Evolutionary conservation across 352 stramenopile genomes (phyloP).

Genomic region (Phytopythium delawarense): DNA sequence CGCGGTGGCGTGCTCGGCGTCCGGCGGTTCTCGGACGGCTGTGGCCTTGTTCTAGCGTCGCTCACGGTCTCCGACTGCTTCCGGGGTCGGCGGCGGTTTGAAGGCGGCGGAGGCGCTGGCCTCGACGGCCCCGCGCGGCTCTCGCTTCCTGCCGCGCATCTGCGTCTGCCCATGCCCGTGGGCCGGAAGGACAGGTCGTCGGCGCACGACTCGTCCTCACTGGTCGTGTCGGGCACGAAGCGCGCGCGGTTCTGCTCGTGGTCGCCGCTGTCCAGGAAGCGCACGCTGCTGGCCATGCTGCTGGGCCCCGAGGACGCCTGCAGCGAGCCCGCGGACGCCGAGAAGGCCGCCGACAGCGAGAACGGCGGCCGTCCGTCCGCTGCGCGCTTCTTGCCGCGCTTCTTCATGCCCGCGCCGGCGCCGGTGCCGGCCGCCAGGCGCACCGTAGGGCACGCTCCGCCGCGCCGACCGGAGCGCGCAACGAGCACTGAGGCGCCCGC

Average conservation of each 20-base stretch:
- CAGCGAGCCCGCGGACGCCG: not conserved
- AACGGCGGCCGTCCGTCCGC: conserved; percentile 6
- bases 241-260: conserved; percentile 12
- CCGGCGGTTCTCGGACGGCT: not conserved
- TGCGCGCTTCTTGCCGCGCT: conserved; percentile 7
- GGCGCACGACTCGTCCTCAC: conserved; percentile 15
- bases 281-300: conserved; percentile 5
- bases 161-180: not conserved
- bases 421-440: not conserved
- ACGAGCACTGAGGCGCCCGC: conserved; percentile 1
- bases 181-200: not conserved
- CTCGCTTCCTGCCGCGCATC: not conserved
- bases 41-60: not conserved
- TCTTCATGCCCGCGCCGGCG: conserved; percentile 2
- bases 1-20: not conserved
- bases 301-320: not conserved
- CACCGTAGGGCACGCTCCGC: not conserved
- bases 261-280: conserved; percentile 3
- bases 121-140: not conserved
- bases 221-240: conserved; percentile 26
- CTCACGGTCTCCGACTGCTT: not conserved
- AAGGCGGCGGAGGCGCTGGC: not conserved
- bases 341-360: not conserved
- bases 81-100: not conserved
- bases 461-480: not conserved